Conservation (phyloP, 257 asterid genomes). For the Echites panduratus region DNA sequence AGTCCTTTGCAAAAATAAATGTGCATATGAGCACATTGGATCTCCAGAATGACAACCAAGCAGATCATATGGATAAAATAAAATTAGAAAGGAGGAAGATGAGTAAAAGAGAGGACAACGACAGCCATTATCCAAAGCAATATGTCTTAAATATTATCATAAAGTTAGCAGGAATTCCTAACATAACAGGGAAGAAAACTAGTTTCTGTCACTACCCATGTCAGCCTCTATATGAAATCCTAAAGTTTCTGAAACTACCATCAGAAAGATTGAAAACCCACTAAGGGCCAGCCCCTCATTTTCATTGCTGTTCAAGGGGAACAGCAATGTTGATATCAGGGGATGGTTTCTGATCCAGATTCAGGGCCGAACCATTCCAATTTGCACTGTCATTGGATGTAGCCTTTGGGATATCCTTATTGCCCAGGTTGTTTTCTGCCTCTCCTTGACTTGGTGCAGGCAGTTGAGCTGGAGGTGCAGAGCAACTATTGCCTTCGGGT, state of each 20-base stretch:
- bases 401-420: constrained; percentile 43
- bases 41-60: not conserved
- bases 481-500: constrained; percentile 25
- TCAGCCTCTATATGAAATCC: constrained; percentile 22
- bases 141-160: not conserved
- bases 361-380: constrained; percentile 51
- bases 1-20: too few relatives aligned
- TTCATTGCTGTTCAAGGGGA: constrained; percentile 45
- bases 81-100: not conserved
- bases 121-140: not conserved
- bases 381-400: constrained; percentile 48
- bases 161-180: constrained; percentile 3
- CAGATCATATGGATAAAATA: not conserved
- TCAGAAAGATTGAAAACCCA: constrained; percentile 10
- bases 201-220: constrained; percentile 16
- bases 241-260: constrained; percentile 14
- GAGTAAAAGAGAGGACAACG: not conserved
- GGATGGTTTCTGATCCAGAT: constrained; percentile 46
- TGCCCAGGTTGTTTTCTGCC: constrained; percentile 36
- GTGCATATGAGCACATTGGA: too few relatives aligned
- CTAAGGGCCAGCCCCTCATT: not conserved
- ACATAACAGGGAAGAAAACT: constrained; percentile 14
- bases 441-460: constrained; percentile 44
- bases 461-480: constrained; percentile 35
- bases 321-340: constrained; percentile 73